Evolutionary conservation across 2,329 filamentous ascomycete species (phyloP), one percentile per base, ranked within the genome.

Genomic region (Beauveria pseudobassiana): DNA sequence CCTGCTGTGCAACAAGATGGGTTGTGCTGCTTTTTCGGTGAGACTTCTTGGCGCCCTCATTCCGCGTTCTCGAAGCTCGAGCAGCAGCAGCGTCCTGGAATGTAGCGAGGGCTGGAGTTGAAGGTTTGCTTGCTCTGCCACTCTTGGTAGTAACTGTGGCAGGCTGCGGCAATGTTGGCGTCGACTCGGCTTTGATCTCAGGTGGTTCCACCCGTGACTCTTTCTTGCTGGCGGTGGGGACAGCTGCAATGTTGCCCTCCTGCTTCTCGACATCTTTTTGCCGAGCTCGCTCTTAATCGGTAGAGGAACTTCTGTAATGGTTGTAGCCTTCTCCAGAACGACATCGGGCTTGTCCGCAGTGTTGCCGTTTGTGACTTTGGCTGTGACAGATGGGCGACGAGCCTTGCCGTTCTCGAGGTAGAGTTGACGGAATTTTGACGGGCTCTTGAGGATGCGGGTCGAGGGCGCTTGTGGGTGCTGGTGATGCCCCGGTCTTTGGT

Each of bases 361-460:
- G 67, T 74, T 78, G 61, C 82, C 83, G 69, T 85, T 89, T 18
- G 80, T 75, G 65, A 86, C 88, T 66, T 78, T 87, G 3, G 87
- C 83, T 12, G 83, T 78, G 2, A 85, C 83, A 1, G 87, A 85
- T 5, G 81, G 74, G 2, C 86, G 83, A 42, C 84, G 78, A 63
- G 79, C 75, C 61, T 80, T 80, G 60, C 75, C 70, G 64, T 78
- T 80, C 63, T 90, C 40, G 77, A 76, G 57, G 74, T 77, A n/a
- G 83, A 82, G 62, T 85, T 83, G 60, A 84, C 82, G 18, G 89
- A 90, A 69, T 89, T 93, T 70, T 92, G 90, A 69, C 91, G 86
- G 43, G 86, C 85, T 66, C 91, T 85, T 6, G 88, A 86, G 5
- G 87, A 87, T 56, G 84, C 80, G 14, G 90, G 87, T 49, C 88